These are phyloP conservation scores for Cryphonectria japonica DNA, from an alignment of 2,329 filamentous ascomycete species.

Conservation along the genomic window DNA sequence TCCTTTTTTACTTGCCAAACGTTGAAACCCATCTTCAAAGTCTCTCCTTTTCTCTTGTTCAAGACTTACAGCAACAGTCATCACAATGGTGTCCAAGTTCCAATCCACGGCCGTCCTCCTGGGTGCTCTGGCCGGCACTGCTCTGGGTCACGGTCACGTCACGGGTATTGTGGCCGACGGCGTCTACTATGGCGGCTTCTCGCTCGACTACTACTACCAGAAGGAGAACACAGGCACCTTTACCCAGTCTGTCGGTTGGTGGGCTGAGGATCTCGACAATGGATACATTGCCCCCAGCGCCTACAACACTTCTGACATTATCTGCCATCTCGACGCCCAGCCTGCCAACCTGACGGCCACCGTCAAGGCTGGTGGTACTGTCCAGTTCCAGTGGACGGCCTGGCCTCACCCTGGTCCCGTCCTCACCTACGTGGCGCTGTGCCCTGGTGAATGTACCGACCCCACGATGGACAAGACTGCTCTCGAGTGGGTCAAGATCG, in stretches of 20 bases:
- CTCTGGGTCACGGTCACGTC: conserved; percentile 21
- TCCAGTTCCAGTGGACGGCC: conserved; percentile 34
- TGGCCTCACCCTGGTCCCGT: conserved; percentile 40
- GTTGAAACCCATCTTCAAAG: neutral
- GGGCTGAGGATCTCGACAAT: conserved; percentile 37
- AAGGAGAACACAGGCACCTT: conserved; percentile 35
- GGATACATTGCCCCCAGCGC: conserved; percentile 21
- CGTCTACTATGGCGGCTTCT: conserved; percentile 24
- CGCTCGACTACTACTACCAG: conserved; percentile 32
- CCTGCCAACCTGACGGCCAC: conserved; percentile 25
- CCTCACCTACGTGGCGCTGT: conserved; percentile 38
- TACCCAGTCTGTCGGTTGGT: conserved; percentile 38
- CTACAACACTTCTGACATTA: conserved; percentile 27
- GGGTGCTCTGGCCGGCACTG: conserved; percentile 14
- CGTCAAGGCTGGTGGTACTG: conserved; percentile 29
- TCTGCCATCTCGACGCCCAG: conserved; percentile 19
- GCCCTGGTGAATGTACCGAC: conserved; percentile 33
- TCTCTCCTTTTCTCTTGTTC: neutral
- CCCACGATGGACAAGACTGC: conserved; percentile 37
- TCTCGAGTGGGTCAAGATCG: conserved; percentile 43
- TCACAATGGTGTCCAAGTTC: conserved; percentile 16
- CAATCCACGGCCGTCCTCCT: conserved; percentile 13
- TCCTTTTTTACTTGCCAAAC: neutral
- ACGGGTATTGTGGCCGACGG: conserved; percentile 25
- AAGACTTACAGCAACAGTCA: neutral